phyloP scores from a whole-genome alignment of 2,329 filamentous ascomycete species.

The Fusarium avenaceum region DNA sequence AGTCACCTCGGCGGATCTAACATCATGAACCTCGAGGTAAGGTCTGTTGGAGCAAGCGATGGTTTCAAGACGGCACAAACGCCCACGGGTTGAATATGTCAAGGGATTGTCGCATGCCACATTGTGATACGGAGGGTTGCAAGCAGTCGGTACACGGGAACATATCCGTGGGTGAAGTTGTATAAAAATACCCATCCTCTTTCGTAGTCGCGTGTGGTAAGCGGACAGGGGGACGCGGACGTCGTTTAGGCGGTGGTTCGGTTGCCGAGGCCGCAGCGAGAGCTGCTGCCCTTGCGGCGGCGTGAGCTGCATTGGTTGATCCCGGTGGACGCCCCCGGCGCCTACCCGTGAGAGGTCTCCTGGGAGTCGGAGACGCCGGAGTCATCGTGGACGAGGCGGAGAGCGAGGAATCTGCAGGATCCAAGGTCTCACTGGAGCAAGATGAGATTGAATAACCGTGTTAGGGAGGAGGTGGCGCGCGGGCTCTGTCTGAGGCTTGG shows the following conservation, averaged over 20 bases:
- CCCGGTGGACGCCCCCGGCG: conserved; percentile 63
- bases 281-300: conserved; percentile 56
- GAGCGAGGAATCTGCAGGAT: conserved; percentile 25
- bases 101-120: too few species aligned
- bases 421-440: conserved; percentile 37
- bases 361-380: conserved; percentile 56
- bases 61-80: too few species aligned
- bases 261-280: conserved; percentile 54
- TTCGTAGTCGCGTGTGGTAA: too few species aligned
- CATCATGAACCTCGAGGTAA: too few species aligned
- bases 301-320: conserved; percentile 58
- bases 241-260: conserved; percentile 77
- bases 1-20: too few species aligned
- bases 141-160: too few species aligned
- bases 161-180: too few species aligned
- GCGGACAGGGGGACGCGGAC: too few species aligned
- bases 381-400: conserved; percentile 48
- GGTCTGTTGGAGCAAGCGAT: too few species aligned
- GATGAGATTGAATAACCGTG: conserved; percentile 44
- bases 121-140: too few species aligned
- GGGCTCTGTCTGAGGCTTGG: conserved; percentile 50
- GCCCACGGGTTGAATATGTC: too few species aligned
- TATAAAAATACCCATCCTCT: too few species aligned
- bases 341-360: conserved; percentile 59
- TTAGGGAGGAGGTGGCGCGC: conserved; percentile 51